Conservation (phyloP, 2,329 filamentous ascomycete species). For the Alternaria novae-zelandiae region DNA sequence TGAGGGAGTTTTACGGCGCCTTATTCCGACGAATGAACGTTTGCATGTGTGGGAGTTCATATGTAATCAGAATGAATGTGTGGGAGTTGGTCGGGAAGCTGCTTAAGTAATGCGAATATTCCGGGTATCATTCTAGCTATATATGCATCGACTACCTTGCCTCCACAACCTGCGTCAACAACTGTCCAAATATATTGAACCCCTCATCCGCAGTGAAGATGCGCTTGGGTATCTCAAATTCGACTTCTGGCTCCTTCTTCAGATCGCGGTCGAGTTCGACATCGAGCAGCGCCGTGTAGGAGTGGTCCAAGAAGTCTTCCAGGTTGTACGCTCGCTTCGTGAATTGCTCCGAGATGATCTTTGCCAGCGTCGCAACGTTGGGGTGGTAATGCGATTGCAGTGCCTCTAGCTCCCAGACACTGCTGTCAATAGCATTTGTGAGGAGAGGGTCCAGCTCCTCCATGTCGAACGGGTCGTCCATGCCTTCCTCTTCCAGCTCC, state of each 20-base stretch:
- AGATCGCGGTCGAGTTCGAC: conserved; percentile 82
- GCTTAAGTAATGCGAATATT: neutral
- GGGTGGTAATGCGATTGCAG: conserved; percentile 94
- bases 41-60: neutral
- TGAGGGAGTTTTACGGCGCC: neutral
- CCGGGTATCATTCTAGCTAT: conserved; percentile 9
- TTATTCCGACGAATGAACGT: neutral
- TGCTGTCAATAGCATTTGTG: conserved; percentile 87
- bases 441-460: conserved; percentile 81
- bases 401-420: conserved; percentile 92
- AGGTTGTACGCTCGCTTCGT: conserved; percentile 93
- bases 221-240: conserved; percentile 90
- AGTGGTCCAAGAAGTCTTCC: conserved; percentile 97
- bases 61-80: neutral
- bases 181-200: conserved; percentile 36
- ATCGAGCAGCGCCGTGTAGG: conserved; percentile 85
- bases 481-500: conserved; percentile 65
- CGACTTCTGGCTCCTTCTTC: conserved; percentile 85
- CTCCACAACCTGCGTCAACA: conserved; percentile 42
- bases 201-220: conserved; percentile 65
- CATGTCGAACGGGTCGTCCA: conserved; percentile 78
- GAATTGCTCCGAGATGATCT: conserved; percentile 95
- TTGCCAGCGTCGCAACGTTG: conserved; percentile 91
- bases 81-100: neutral
- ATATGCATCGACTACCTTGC: conserved; percentile 19